Percentiles rank a stretch among this genome's conserved stretches.
These are phyloP conservation scores for Petasospora fabianii DNA, from an alignment of 1,139 yeast species.

Conservation along the genomic window DNA sequence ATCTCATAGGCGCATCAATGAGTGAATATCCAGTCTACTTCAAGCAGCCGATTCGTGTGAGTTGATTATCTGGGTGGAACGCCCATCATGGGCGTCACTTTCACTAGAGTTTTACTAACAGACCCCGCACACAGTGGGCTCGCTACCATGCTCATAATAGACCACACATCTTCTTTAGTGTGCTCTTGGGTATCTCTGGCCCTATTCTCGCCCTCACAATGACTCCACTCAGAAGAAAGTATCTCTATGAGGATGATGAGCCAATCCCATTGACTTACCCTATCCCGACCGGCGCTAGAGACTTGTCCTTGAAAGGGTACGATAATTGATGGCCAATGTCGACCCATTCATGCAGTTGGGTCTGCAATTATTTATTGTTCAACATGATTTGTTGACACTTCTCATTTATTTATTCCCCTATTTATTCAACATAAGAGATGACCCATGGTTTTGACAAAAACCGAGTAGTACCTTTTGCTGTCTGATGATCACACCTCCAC, in stretches of 20 bases:
- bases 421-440: no score
- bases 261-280: conserved; percentile 73
- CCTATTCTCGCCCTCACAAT: conserved; percentile 58
- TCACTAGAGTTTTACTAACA: not conserved
- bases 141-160: conserved; percentile 77
- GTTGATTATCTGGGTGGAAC: no score
- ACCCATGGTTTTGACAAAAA: no score
- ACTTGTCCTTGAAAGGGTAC: conserved; percentile 45
- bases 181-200: conserved; percentile 62
- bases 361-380: conserved; percentile 4
- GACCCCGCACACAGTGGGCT: conserved; percentile 47
- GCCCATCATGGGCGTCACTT: not conserved
- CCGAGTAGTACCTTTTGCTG: no score
- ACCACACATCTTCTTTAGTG: conserved; percentile 75
- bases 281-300: conserved; percentile 54
- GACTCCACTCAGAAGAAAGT: conserved; percentile 71
- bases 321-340: conserved; percentile 38
- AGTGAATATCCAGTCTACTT: conserved; percentile 48
- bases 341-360: not conserved
- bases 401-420: no score
- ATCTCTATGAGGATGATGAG: conserved; percentile 60
- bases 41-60: conserved; percentile 61
- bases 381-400: no score
- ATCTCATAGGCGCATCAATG: conserved; percentile 6
- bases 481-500: no score